Conservation (phyloP, 371 early-diverging fungal species). For the Apophysomyces variabilis region DNA sequence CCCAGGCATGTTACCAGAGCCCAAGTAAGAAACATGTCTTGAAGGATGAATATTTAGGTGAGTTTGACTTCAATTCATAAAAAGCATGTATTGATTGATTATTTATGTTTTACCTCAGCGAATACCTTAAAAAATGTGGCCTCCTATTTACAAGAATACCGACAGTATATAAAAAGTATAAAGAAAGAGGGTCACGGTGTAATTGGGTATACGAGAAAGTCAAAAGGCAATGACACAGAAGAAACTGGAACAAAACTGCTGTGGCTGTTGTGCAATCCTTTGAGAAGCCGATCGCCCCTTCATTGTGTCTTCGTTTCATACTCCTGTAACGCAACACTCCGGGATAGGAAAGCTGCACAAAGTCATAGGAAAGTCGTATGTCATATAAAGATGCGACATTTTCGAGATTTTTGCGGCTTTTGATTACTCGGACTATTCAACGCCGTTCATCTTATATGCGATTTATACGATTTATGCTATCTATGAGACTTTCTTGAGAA, state of each 20-base stretch:
- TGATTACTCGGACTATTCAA: too few relatives aligned
- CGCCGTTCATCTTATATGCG: too few relatives aligned
- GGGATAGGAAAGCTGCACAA: too few relatives aligned
- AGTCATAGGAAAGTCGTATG: too few relatives aligned
- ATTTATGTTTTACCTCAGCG: constrained; percentile 24
- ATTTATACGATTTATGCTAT: too few relatives aligned
- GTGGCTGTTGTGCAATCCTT: constrained; percentile 20
- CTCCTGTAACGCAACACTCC: constrained; percentile 10
- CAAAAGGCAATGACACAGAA: constrained; percentile 26
- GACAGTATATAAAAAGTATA: constrained; percentile 23
- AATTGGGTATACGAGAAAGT: constrained; percentile 28
- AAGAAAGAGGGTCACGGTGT: constrained; percentile 23
- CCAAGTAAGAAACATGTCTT: constrained; percentile 26
- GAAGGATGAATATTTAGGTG: constrained; percentile 28
- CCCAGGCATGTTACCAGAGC: too few relatives aligned
- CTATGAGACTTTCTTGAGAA: too few relatives aligned
- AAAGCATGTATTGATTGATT: constrained; percentile 24
- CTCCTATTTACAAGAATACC: constrained; percentile 25
- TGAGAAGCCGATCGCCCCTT: constrained; percentile 24
- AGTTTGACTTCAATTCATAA: constrained; percentile 26
- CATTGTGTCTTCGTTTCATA: constrained; percentile 25
- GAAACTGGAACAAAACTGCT: constrained; percentile 27
- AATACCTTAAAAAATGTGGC: constrained; percentile 22
- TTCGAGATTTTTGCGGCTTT: too few relatives aligned
- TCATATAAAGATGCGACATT: too few relatives aligned